Conservation (phyloP, 2,329 filamentous ascomycete genomes). For the Rhexocercosporidium sp. region DNA sequence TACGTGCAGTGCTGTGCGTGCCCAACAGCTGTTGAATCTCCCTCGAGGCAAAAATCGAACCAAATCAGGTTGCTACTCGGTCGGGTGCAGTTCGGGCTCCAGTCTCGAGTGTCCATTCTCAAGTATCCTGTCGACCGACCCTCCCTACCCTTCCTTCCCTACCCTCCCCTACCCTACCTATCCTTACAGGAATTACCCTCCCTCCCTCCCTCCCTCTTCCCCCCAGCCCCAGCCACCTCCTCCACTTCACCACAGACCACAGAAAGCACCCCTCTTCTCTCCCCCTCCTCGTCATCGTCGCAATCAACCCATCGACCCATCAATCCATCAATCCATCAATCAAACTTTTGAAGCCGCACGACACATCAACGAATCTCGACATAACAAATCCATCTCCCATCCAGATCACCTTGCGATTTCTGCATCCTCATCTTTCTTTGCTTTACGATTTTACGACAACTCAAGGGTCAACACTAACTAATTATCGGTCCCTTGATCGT, state of each 20-base stretch:
- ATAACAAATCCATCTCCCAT: neutral
- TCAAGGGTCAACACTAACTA: constrained; percentile 1
- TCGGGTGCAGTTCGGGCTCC: constrained; percentile 4
- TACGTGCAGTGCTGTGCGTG: neutral
- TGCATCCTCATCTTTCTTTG: no score
- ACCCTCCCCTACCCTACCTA: no score
- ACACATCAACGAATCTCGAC: neutral
- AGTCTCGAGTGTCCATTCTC: neutral
- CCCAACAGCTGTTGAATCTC: constrained; percentile 5
- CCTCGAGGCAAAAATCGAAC: neutral
- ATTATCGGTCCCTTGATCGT: neutral
- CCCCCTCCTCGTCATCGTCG: constrained; percentile 7
- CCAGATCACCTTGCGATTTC: neutral
- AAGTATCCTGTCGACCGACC: no score
- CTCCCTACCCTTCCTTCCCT: no score
- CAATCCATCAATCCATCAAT: neutral
- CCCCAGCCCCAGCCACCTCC: neutral
- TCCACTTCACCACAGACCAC: neutral
- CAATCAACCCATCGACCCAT: neutral
- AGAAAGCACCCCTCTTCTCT: constrained; percentile 1
- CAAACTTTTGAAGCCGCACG: neutral
- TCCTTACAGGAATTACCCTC: no score
- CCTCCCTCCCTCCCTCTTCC: no score
- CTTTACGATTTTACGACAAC: neutral
- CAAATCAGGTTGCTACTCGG: neutral